phyloP scores from a whole-genome alignment of 2,329 filamentous ascomycete genomes.

The Botrytis elliptica region DNA sequence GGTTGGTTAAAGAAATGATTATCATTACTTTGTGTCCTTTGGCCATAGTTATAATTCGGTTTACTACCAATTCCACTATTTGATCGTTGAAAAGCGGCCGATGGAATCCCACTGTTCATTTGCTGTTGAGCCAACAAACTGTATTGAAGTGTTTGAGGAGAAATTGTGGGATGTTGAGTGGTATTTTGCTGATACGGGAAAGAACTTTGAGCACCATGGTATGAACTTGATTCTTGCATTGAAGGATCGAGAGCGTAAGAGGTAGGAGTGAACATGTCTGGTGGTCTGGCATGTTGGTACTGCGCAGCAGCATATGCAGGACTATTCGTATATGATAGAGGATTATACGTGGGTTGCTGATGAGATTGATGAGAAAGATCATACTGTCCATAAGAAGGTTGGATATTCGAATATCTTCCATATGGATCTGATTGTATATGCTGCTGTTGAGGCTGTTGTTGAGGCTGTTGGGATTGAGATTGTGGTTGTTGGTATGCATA shows the following conservation, averaged over 20 bases:
- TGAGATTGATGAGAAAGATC: constrained; percentile 33
- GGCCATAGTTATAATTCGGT: constrained; percentile 22
- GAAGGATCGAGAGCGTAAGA: constrained; percentile 35
- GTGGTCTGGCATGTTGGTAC: constrained; percentile 33
- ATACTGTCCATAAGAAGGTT: constrained; percentile 30
- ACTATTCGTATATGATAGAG: constrained; percentile 30
- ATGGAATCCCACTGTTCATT: constrained; percentile 26
- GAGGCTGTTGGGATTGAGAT: neutral
- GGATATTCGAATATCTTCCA: constrained; percentile 27
- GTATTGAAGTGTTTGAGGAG: constrained; percentile 38
- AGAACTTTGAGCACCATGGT: constrained; percentile 30
- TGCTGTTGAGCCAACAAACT: constrained; percentile 28
- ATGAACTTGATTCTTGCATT: constrained; percentile 30
- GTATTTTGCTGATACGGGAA: constrained; percentile 32
- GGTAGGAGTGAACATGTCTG: constrained; percentile 32
- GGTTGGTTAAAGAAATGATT: constrained; percentile 21
- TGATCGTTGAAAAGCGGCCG: constrained; percentile 28
- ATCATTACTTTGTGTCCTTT: constrained; percentile 27
- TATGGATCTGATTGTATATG: constrained; percentile 29
- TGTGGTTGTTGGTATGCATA: constrained; percentile 30
- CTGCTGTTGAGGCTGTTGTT: constrained; percentile 12
- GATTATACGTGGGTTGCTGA: constrained; percentile 31
- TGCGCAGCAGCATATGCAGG: constrained; percentile 34
- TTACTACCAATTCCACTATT: constrained; percentile 25
- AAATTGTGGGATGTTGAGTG: constrained; percentile 31